Evolutionary conservation across 2,329 filamentous ascomycete species (phyloP), one percentile per base, ranked within the genome.

Genomic region (Verticillium longisporum): DNA sequence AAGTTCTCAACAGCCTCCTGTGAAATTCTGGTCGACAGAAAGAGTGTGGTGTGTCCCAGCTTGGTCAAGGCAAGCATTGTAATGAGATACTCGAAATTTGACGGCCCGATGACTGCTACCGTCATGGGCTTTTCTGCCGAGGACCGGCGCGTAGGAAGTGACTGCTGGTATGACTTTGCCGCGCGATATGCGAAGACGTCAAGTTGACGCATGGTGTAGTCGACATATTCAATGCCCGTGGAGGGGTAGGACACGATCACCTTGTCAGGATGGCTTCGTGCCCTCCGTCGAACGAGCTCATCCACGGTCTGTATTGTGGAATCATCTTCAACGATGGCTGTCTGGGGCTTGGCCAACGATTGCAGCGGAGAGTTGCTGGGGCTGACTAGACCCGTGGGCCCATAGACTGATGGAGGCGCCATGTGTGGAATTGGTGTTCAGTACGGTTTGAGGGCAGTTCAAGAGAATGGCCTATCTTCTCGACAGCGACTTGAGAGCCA

Each of bases 71-170:
- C 83, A 55, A 86, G 75, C 53, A 82, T 72, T 4, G 81, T 80
- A 38, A 85, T 72, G 41, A 85, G 74, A 62, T 83, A 83, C 60
- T 83, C 80, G 10, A 87, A 72, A 63, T 81, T 80, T 1, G 83
- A 84, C 0, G 77, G 74, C 0, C 80, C 82, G 2, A 86, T 71
- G 11, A 86, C 67, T 1, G 77, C 81, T 31, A 85, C 74, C 1
- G 80, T 77, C 3, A 63, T 62, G 0, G 69, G 69, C 63, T 68
- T 68, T 61, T 70, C 66, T 0, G 58, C 61, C 7, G 69, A 71
- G 1, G 59, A 64, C 15, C 33, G 38, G 1, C 69, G 65, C 7
- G 64, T 59, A 3, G 69, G 68, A 9, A 70, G 61, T 18, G 62
- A 59, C 14, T 59, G 38, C 59, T 68, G 62, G 61, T 69, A 71